Conservation (phyloP, 2,329 filamentous ascomycete species). For the Epichloe scottii region DNA sequence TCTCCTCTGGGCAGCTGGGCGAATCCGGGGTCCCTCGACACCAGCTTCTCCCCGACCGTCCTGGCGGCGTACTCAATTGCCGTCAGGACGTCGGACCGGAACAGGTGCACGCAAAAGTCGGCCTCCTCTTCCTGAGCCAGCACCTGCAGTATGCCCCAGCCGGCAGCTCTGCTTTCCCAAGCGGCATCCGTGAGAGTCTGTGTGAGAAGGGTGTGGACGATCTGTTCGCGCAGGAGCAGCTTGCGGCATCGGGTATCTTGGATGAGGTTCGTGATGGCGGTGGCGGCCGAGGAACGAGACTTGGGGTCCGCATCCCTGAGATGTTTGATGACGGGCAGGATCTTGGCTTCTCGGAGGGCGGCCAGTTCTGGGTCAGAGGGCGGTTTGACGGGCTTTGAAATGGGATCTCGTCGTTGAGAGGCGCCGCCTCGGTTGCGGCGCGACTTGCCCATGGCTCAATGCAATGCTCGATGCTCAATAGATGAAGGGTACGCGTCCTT, state of each 20-base stretch:
- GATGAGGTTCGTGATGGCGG: slow-evolving; percentile 48
- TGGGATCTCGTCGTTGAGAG: slow-evolving; percentile 39
- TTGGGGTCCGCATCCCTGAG: slow-evolving; percentile 47
- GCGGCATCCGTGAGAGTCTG: slow-evolving; percentile 52
- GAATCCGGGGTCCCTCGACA: slow-evolving; percentile 28
- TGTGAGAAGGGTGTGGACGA: slow-evolving; percentile 49
- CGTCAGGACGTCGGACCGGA: slow-evolving; percentile 46
- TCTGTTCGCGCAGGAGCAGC: slow-evolving; percentile 51
- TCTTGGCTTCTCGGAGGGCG: slow-evolving; percentile 48
- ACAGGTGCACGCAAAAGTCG: slow-evolving; percentile 55
- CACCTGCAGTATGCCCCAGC: slow-evolving; percentile 54
- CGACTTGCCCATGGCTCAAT: slow-evolving; percentile 43
- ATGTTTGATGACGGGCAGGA: slow-evolving; percentile 49
- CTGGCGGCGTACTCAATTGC: slow-evolving; percentile 45
- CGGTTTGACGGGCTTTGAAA: slow-evolving; percentile 45
- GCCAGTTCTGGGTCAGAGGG: slow-evolving; percentile 51
- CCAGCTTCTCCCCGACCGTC: slow-evolving; percentile 32
- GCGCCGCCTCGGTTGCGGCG: slow-evolving; percentile 38
- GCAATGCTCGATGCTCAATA: background rate
- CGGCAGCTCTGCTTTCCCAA: slow-evolving; percentile 50
- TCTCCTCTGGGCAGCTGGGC: slow-evolving; percentile 39
- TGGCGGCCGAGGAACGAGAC: slow-evolving; percentile 45
- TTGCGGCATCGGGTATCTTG: slow-evolving; percentile 51
- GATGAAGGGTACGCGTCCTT: too few relatives aligned
- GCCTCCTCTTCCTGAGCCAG: slow-evolving; percentile 51